Evolutionary conservation across 805 yeast genomes (phyloP).

Genomic region (Cyberlindnera bimundalis): DNA sequence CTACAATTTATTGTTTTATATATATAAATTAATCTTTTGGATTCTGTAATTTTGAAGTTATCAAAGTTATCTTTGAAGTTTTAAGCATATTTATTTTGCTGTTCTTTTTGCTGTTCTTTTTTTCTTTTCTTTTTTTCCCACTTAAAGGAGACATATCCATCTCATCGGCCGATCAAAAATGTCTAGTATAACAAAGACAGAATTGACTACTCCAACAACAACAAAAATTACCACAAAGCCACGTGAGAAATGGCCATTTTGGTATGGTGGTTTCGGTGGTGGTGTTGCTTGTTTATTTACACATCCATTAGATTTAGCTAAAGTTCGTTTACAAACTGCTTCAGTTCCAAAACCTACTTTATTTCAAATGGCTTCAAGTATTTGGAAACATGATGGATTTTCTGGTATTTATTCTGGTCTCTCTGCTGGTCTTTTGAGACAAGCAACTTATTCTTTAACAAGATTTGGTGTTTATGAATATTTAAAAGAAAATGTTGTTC

Average conservation of each 20-base stretch:
- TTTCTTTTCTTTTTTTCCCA: too few relatives aligned
- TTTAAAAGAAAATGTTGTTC: slow-evolving; percentile 54
- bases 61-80: too few relatives aligned
- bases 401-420: slow-evolving; percentile 75
- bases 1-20: too few relatives aligned
- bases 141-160: too few relatives aligned
- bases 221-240: slow-evolving; percentile 13
- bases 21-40: too few relatives aligned
- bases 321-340: slow-evolving; percentile 84
- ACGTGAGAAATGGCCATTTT: slow-evolving; percentile 40
- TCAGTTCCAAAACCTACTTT: slow-evolving; percentile 60
- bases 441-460: slow-evolving; percentile 83
- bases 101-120: too few relatives aligned
- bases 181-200: slow-evolving; percentile 6
- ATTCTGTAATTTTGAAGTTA: too few relatives aligned
- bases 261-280: slow-evolving; percentile 71
- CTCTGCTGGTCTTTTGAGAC: slow-evolving; percentile 77
- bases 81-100: too few relatives aligned
- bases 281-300: slow-evolving; percentile 64
- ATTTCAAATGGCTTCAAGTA: slow-evolving; percentile 55
- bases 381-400: slow-evolving; percentile 61
- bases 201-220: slow-evolving; percentile 5
- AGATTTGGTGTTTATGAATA: slow-evolving; percentile 84
- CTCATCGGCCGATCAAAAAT: neutral
- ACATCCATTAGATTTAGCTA: slow-evolving; percentile 85